Base-by-base conservation (phyloP, 768 basidiomycete genomes). In the Leucogyrophana mollusca region DNA sequence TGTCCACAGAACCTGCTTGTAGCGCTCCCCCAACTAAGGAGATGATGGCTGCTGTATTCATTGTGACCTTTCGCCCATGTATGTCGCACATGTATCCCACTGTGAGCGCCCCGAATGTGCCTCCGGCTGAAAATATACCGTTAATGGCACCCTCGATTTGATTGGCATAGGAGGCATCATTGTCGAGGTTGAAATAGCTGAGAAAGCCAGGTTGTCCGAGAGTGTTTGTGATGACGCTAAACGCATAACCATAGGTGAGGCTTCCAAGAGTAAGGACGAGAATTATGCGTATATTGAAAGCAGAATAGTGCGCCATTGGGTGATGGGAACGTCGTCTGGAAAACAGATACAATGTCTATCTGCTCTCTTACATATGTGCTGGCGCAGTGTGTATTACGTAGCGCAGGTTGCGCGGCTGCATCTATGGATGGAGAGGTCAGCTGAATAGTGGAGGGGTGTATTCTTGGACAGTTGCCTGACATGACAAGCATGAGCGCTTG, bases 1-100 rank as follows among this genome's bases (percentile, higher is more conserved):
- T 24, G 27, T 41, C 9, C 4, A 45, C 39, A 2, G 44, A 45
- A 18, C 38, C 38, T 14, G 44, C 38, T 27, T 45, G 34, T 37
- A 46, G 45, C 11, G 45, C 40, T 43, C 37, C 40, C 7, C 40
- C 45, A 40, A 25, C 24, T 6, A 27, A 21, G 22, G 23, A 36
- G 18, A 45, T 27, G 10, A 45, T 21, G 25, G 44, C 34, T 20
- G 40, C 44, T 4, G 36, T 35, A 14, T 41, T 35, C 36, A 45
- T 45, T 18, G 43, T 46, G 22, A 25, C 30, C 14, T 46, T 46
- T 16, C 40, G 23, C 16, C 23, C 40, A 18, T 16, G 23, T 5
- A 21, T 40, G 34, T 46, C 45, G 23, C 9, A 43, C 40, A 27
- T 43, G 17, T 40, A 46, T 7, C 45, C 37, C 23, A 25, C 40